Base-by-base conservation (phyloP, 1,284 basidiomycete genomes). In the Sporisorium sorghi region DNA sequence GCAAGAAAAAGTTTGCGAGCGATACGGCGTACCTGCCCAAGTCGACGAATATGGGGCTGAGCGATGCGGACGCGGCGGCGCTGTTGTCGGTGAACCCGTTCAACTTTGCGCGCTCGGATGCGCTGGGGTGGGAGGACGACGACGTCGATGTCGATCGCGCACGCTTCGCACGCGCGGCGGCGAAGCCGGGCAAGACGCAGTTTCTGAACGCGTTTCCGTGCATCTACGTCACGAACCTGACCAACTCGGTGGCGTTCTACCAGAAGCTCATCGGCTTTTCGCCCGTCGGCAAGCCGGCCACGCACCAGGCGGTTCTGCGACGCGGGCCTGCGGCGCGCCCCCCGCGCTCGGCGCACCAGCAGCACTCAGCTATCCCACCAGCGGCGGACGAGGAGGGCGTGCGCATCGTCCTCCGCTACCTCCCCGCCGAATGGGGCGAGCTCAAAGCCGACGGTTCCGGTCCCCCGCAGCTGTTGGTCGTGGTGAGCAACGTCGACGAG, bases 1-100 rank as follows among this genome's bases (percentile, higher is more conserved):
- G 57, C 58, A 67, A 65, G 65, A 67, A 72, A 35, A 60, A 65
- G 40, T 76, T 76, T 15, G 61, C 58, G 47, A 42, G 47, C 24
- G 73, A 76, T 43, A 76, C 73, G 0, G 64, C 73, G 5, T 71
- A 72, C 37, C 52, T 76, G 4, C 73, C 73, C 57, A 76, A 76
- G 26, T 58, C 73, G 7, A 72, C 73, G 42, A 76, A 76, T 46
- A 76, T 76, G 73, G 73, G 73, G n/a, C 52, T 76, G 32, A 64
- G 60, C 52, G 66, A 71, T 21, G 61, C 49, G 19, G 73, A 71
- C 21, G 73, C 73, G 0, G 73, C 73, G 2, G 73, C 73, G 0
- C 30, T 71, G 23, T 47, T 76, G 7, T 68, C 64, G 21, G 59
- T 64, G 24, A 76, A 76, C 48, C 69, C 68, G 2, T 76, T 57